Evolutionary conservation across 2,329 filamentous ascomycete species (phyloP), one percentile per base, ranked within the genome.

Genomic region (Beauveria varroae): DNA sequence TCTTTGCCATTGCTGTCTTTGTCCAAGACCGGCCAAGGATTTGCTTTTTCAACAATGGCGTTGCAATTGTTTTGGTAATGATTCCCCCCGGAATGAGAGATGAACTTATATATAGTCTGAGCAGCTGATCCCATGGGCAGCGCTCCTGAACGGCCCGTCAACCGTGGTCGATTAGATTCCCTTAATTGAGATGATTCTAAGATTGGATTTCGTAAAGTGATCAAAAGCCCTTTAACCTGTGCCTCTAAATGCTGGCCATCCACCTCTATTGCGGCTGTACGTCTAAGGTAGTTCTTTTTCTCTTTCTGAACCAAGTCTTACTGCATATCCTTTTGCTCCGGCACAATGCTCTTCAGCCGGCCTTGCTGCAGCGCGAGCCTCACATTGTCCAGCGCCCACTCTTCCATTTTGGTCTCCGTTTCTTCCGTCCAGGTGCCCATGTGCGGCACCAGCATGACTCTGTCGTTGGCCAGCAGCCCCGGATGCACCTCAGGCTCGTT

Each of bases 361-460:
- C 86, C 86, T 54, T 79, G 79, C 65, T 83, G 78, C 6, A 93
- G 66, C 1, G 86, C 89, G 65, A 78, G 74, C 24, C 80, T 78
- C 37, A 92, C 81, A 69, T 95, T 93, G 34, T 79, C 81, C 66
- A 93, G 86, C 44, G 84, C 82, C 86, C 86, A 91, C 69, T 86
- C 81, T 74, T 93, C 90, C 89, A 93, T 87, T 73, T 83, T 82
- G 49, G 74, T 77, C 71, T 81, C 78, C 7, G 82, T 84, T 75
- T 85, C 90, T 30, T 86, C 76, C 0, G 89, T 93, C 81, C 84
- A 91, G 0, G 91, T 96, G 0, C 91, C 91, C 89, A 96, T 90
- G 73, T 96, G 91, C 57, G 91, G 91, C 41, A 96, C 76, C 30
- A 96, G 78, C 67, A 93, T 78, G 24, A 90, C 89, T 66, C 85